phyloP scores from a whole-genome alignment of 2,329 filamentous ascomycete genomes.

The Pestalotiopsis sp. region DNA sequence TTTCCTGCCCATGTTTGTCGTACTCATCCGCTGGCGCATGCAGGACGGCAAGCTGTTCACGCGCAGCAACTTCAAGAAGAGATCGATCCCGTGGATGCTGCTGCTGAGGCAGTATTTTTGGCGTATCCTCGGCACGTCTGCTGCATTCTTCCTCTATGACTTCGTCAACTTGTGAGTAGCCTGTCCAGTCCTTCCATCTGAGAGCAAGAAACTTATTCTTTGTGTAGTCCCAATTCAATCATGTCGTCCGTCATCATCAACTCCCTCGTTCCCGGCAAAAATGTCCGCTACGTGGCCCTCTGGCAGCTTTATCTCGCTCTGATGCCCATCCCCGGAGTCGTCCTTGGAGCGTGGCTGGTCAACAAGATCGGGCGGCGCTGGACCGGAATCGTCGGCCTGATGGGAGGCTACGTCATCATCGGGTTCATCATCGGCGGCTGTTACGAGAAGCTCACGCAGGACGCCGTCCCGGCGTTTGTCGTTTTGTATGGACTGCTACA shows the following conservation, averaged over 20 bases:
- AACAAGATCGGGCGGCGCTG: conserved; percentile 50
- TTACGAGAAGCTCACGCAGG: conserved; percentile 35
- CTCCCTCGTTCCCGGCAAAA: conserved; percentile 5
- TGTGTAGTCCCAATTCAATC: conserved; percentile 40
- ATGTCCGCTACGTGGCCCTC: not conserved
- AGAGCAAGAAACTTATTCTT: not conserved
- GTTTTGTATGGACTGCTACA: conserved; percentile 56
- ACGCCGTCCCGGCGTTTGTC: conserved; percentile 51
- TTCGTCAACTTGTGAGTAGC: conserved; percentile 39
- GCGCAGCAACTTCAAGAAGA: conserved; percentile 32
- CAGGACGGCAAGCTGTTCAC: conserved; percentile 34
- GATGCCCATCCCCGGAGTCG: conserved; percentile 39
- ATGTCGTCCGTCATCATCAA: conserved; percentile 31
- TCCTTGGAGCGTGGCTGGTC: conserved; percentile 50
- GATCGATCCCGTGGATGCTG: conserved; percentile 33
- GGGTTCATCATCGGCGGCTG: conserved; percentile 51
- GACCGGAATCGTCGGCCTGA: conserved; percentile 50
- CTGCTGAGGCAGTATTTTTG: conserved; percentile 48
- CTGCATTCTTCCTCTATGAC: conserved; percentile 56
- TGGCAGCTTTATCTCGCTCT: conserved; percentile 9
- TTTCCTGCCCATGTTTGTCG: conserved; percentile 33
- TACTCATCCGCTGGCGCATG: conserved; percentile 36
- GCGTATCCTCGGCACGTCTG: conserved; percentile 46
- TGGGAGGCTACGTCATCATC: conserved; percentile 38
- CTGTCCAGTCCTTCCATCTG: not conserved